phyloP scores from a whole-genome alignment of 257 asterid genomes.

The Coffea eugenioides region DNA sequence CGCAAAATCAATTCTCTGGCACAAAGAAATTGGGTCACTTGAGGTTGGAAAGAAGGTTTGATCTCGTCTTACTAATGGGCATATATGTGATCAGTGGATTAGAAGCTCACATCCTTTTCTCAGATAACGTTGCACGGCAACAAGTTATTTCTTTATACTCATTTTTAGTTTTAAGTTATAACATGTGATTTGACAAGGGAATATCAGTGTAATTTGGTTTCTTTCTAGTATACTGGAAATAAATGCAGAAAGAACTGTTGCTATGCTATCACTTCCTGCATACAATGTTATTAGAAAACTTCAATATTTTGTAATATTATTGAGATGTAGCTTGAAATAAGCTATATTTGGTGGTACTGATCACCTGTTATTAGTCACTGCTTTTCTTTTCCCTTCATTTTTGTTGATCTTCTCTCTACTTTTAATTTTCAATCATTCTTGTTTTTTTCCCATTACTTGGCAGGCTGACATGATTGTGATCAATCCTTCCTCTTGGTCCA shows the following conservation, averaged over 20 bases:
- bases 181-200: background rate
- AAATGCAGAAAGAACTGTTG: background rate
- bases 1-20: slow-evolving; percentile 70
- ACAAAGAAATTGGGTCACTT: slow-evolving; percentile 76
- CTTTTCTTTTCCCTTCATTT: background rate
- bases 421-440: slow-evolving; percentile 5
- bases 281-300: background rate
- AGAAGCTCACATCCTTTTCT: background rate
- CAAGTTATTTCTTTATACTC: background rate
- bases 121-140: background rate
- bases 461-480: slow-evolving; percentile 77
- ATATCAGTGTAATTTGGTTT: background rate
- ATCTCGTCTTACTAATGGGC: background rate
- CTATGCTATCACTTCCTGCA: background rate
- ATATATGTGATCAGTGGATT: background rate
- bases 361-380: background rate
- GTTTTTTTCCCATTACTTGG: slow-evolving; percentile 10
- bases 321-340: background rate
- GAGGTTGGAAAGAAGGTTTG: slow-evolving; percentile 78
- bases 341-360: background rate
- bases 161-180: too few species aligned
- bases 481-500: slow-evolving; percentile 69
- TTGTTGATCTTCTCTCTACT: background rate
- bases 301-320: background rate
- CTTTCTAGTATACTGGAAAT: background rate